Evolutionary conservation across 192 early-diverging fungal genomes (phyloP).

Genomic region (Chytriomyces hyalinus): DNA sequence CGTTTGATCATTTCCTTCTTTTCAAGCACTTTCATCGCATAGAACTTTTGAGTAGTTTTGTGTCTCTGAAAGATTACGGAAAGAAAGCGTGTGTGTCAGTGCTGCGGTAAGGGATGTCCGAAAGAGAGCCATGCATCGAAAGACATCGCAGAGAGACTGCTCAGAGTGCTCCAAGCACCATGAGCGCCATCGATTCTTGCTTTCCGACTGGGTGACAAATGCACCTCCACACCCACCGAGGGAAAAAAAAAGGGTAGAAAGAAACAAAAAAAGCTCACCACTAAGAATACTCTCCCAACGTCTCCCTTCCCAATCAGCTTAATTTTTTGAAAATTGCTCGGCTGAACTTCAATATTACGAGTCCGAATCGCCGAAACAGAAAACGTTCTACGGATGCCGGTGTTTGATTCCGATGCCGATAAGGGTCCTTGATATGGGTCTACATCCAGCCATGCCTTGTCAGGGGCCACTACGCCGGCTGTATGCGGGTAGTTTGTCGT

Average conservation of each 20-base stretch:
- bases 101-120: no score
- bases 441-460: background rate
- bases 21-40: slow-evolving; percentile 96
- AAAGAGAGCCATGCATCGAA: no score
- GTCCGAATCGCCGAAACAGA: slow-evolving; percentile 84
- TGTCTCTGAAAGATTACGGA: slow-evolving; percentile 31
- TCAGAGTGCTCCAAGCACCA: no score
- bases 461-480: background rate
- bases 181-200: background rate
- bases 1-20: slow-evolving; percentile 98
- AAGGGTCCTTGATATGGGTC: background rate
- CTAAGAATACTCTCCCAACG: slow-evolving; percentile 96
- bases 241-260: background rate
- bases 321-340: slow-evolving; percentile 87
- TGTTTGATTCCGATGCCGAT: background rate
- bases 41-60: slow-evolving; percentile 80
- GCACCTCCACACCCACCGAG: background rate
- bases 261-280: slow-evolving; percentile 57
- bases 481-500: background rate
- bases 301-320: slow-evolving; percentile 95
- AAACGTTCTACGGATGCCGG: slow-evolving; percentile 40
- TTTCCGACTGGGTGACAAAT: background rate
- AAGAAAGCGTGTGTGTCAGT: no score
- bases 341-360: slow-evolving; percentile 80
- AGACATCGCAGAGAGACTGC: no score